These are phyloP conservation scores for Heliamphora exappendiculata DNA, from an alignment of 148 eudicot species.

Conservation along the genomic window DNA sequence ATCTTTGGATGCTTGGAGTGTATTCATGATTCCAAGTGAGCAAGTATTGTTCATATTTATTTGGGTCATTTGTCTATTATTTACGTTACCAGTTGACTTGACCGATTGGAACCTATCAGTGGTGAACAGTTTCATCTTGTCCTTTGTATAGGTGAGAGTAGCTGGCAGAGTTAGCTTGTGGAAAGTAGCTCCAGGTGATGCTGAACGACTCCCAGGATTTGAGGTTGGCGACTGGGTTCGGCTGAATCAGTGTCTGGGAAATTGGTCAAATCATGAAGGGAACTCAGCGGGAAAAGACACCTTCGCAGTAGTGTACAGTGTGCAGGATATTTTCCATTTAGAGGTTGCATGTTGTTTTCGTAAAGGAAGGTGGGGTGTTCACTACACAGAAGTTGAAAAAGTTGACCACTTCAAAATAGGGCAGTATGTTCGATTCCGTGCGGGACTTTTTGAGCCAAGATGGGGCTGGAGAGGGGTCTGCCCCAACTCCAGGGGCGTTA, in stretches of 20 bases:
- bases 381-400: constrained; percentile 75
- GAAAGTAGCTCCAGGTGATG: constrained; percentile 93
- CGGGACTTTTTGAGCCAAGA: constrained; percentile 74
- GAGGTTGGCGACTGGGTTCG: constrained; percentile 99
- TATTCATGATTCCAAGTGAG: neutral
- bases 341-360: constrained; percentile 86
- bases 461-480: constrained; percentile 92
- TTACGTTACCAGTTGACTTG: neutral
- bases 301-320: constrained; percentile 78
- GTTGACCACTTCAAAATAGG: constrained; percentile 62
- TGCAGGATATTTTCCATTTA: constrained; percentile 71
- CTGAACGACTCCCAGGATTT: constrained; percentile 71
- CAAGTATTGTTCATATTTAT: neutral
- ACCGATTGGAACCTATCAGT: neutral
- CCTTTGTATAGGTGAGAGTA: constrained; percentile 47
- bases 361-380: constrained; percentile 60
- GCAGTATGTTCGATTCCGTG: constrained; percentile 65
- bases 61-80: neutral
- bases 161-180: constrained; percentile 71
- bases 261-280: constrained; percentile 81
- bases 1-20: neutral
- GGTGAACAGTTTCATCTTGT: neutral
- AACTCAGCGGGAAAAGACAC: constrained; percentile 60
- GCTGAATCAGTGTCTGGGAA: constrained; percentile 67
- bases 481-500: constrained; percentile 59